Evolutionary conservation across 192 early-diverging fungal genomes (phyloP), one percentile per base, ranked within the genome.

Genomic region (Coemansia sp.): DNA sequence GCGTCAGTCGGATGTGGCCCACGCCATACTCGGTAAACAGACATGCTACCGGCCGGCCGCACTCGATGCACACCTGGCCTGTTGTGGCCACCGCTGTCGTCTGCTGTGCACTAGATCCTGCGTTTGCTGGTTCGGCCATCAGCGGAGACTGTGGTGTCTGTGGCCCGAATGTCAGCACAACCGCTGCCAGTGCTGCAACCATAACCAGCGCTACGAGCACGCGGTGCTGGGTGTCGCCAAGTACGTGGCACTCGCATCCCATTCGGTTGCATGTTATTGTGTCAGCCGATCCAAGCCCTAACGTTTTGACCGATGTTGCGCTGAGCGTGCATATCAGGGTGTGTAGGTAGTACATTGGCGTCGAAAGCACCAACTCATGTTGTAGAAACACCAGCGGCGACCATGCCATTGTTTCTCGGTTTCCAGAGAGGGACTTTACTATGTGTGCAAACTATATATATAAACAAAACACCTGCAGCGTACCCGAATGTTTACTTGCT

Each of bases 11-110:
- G 70, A 95, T 92, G 65, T 94, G 93, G 3, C 90, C 92, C 59
- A 87, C 88, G 52, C 90, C 89, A 64, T 95, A 95, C 59, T 93
- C 89, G 4, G 92, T 91, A 69, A 89, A 95, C 2, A 95, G 85
- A 37, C 87, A 86, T 18, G 76, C 68, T 3, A 93, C 89, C 8
- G 88, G 75, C 6, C 70, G 73, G 19, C 89, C 92, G 68, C 94
- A 95, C 71, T 94, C 91, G 43, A 94, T 87, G 77, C 92, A 95
- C 23, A 86, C 65, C 48, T 81, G 70, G 59, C 58, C 41, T 37
- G 60, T 48, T 26, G 50, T 32, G 62, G 54, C 41, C 58, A 41
- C 50, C 32, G 57, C 9, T 18, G 43, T 40, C 42, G 53, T 15
- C 49, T 26, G 59, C 48, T 60, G 44, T 10, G 21, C 42, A 47